These are phyloP conservation scores for Magnusiomyces tetraspermus DNA, from an alignment of 1,139 yeast species.

Conservation along the genomic window DNA sequence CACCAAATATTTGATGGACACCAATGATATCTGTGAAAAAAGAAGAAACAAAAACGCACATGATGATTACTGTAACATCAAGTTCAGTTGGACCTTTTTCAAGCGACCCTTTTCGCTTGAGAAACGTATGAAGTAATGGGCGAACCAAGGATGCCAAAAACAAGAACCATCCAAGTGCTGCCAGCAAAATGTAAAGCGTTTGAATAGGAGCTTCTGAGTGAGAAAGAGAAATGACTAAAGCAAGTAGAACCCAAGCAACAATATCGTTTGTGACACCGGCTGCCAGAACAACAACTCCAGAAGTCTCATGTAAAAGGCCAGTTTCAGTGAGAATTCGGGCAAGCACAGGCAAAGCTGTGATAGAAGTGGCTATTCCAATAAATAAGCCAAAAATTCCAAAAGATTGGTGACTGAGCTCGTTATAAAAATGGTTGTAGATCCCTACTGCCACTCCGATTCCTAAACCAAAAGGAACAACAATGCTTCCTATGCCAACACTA, in stretches of 20 bases:
- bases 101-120: slow-evolving; percentile 42
- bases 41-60: slow-evolving; percentile 53
- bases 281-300: slow-evolving; percentile 68
- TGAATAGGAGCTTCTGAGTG: slow-evolving; percentile 57
- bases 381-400: slow-evolving; percentile 71
- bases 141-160: slow-evolving; percentile 50
- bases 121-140: slow-evolving; percentile 38
- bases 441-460: slow-evolving; percentile 68
- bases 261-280: slow-evolving; percentile 76
- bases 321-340: slow-evolving; percentile 70
- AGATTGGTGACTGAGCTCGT: slow-evolving; percentile 35
- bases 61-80: slow-evolving; percentile 48
- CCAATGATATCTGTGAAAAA: slow-evolving; percentile 76
- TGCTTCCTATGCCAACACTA: slow-evolving; percentile 57
- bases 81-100: slow-evolving; percentile 57
- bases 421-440: slow-evolving; percentile 45
- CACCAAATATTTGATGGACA: slow-evolving; percentile 75
- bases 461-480: slow-evolving; percentile 68
- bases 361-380: slow-evolving; percentile 70
- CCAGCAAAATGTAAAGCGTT: slow-evolving; percentile 57
- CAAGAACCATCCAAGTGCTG: slow-evolving; percentile 58
- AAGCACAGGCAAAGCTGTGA: slow-evolving; percentile 76
- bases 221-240: slow-evolving; percentile 65
- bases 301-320: slow-evolving; percentile 58
- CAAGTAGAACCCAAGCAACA: slow-evolving; percentile 73